These are phyloP conservation scores for Aleurites moluccanus DNA, from an alignment of 441 rosid species.

Conservation along the genomic window DNA sequence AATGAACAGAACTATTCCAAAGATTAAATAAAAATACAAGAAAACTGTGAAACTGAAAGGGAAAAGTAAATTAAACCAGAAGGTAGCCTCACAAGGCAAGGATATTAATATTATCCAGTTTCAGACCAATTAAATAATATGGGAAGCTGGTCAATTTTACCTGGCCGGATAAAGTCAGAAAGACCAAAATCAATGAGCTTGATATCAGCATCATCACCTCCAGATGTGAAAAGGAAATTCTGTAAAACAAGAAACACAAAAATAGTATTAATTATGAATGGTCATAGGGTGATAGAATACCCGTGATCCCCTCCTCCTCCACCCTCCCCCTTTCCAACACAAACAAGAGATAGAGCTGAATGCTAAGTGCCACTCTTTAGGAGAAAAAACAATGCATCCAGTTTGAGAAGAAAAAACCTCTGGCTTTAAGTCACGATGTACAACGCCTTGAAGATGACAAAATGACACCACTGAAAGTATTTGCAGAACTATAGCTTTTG, in stretches of 20 bases:
- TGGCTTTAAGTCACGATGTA: constrained; percentile 91
- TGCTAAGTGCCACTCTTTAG: constrained; percentile 1
- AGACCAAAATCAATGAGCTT: constrained; percentile 94
- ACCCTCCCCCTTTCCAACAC: neutral
- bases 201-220: constrained; percentile 75
- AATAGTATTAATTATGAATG: constrained; percentile 14
- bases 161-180: constrained; percentile 85
- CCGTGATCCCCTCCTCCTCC: neutral
- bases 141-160: constrained; percentile 36
- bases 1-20: neutral
- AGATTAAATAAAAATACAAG: neutral
- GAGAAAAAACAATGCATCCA: too few relatives aligned
- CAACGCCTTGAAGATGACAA: constrained; percentile 98
- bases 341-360: neutral
- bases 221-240: constrained; percentile 86
- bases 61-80: too few relatives aligned
- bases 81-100: too few relatives aligned
- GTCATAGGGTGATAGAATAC: neutral
- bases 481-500: constrained; percentile 74
- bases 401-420: constrained; percentile 54
- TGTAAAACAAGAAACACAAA: constrained; percentile 32
- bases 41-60: neutral
- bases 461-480: constrained; percentile 79
- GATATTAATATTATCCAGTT: neutral
- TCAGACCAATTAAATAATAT: constrained; percentile 6